Percentiles rank a stretch among this genome's conserved stretches.
Evolutionary conservation across 352 stramenopile species (phyloP).

Genomic region (Globisporangium abappressorium): DNA sequence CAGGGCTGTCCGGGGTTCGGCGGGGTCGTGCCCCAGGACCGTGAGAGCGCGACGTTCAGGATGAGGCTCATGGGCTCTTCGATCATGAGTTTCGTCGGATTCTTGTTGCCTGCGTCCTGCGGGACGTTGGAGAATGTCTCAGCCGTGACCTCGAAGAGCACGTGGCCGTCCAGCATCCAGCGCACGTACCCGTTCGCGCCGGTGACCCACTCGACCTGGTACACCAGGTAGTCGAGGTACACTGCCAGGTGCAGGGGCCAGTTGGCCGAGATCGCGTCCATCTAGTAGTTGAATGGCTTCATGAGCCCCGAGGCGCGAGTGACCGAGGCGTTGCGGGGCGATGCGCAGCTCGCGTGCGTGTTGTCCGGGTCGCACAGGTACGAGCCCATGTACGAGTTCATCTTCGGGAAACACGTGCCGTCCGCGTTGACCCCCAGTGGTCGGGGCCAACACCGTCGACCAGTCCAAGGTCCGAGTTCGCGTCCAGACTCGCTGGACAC

Average conservation of each 20-base stretch:
- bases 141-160: constrained; percentile 60
- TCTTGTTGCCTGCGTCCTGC: constrained; percentile 39
- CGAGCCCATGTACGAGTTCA: constrained; percentile 52
- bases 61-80: constrained; percentile 93
- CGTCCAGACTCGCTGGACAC: constrained; percentile 44
- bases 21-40: constrained; percentile 75
- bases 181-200: constrained; percentile 59
- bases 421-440: constrained; percentile 64
- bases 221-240: constrained; percentile 57
- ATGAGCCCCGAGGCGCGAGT: constrained; percentile 44
- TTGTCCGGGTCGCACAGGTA: constrained; percentile 56
- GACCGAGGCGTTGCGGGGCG: constrained; percentile 29
- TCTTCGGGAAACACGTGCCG: constrained; percentile 56
- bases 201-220: constrained; percentile 76
- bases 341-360: constrained; percentile 31
- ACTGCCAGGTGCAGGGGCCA: constrained; percentile 60
- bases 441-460: constrained; percentile 25
- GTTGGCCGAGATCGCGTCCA: constrained; percentile 76
- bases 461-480: constrained; percentile 35
- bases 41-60: constrained; percentile 91
- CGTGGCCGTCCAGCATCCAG: constrained; percentile 58
- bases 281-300: constrained; percentile 71
- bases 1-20: constrained; percentile 47
- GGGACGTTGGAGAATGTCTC: constrained; percentile 50
- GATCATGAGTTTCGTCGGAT: constrained; percentile 64